These are phyloP conservation scores for Aurantiochytrium sp. DNA, from an alignment of 108 stramenopile species.

Conservation along the genomic window DNA sequence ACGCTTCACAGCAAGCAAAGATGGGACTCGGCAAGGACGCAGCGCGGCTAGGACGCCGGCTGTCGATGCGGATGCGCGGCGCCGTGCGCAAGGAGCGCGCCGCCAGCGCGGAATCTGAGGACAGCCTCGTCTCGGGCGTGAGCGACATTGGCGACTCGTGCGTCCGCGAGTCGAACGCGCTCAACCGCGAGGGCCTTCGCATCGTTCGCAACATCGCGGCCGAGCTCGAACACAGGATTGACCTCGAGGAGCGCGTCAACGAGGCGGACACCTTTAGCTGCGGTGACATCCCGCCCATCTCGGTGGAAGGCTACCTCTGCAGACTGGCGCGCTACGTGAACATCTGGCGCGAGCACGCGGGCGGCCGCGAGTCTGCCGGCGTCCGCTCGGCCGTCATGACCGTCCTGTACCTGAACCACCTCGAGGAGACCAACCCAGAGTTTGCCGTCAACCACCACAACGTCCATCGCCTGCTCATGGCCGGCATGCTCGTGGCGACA, in stretches of 20 bases:
- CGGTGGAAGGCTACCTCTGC: neutral
- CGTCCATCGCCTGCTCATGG: conserved; percentile 4
- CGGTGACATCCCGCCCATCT: neutral
- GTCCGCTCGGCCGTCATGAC: conserved; percentile 16
- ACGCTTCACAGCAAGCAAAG: too few species aligned
- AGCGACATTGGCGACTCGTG: neutral
- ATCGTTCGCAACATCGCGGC: neutral
- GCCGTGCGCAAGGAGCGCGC: neutral
- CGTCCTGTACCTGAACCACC: neutral
- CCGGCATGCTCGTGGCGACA: conserved; percentile 6
- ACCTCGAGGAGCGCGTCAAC: neutral
- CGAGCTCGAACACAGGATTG: neutral
- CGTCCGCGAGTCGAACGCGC: neutral
- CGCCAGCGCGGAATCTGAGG: neutral
- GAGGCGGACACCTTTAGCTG: neutral
- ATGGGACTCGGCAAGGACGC: neutral
- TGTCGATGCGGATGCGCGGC: neutral
- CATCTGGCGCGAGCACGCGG: neutral
- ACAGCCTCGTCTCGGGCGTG: neutral
- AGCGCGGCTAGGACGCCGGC: neutral
- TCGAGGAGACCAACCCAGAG: neutral
- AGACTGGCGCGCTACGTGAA: neutral
- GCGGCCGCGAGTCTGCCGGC: conserved; percentile 17
- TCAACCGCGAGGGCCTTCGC: neutral
- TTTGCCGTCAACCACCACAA: neutral